Base-by-base conservation (phyloP, 1,139 yeast species). In the Pichia sp. region DNA sequence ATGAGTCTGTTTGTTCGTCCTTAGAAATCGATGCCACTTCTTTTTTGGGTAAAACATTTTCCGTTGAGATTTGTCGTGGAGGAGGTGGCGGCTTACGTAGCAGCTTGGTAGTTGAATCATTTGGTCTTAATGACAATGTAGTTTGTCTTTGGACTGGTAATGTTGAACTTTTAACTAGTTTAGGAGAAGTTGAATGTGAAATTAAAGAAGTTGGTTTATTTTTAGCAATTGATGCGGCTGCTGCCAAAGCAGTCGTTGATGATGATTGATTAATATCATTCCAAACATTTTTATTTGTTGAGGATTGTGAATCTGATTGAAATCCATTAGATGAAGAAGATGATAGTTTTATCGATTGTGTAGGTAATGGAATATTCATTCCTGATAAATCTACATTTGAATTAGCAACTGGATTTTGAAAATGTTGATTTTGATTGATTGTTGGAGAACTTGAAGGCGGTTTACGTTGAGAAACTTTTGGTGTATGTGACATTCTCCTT, bases 141-240 rank as follows among this genome's bases (percentile, higher is more conserved):
- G 31, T 30, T 11, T 28, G 36, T 7, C n/a, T 30, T 26, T 16
- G 23, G 6, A 6, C 24, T 12, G 26, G 4, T 12, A 29, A 30
- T 6, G 7, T 4, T 24, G 27, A 34, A 24, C 29, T 41, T 33
- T 40, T 41, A 8, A 45, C 10, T 10, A 42, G n/a, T 23, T 30
- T 42, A n/a, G 47, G 49, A 4, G 48, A 40, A 4, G 46, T 27
- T 8, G 30, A 2, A n/a, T 10, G 30, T 8, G 62, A 53, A 3
- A 46, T 52, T 55, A 61, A 55, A 29, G 53, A 45, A 2, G 47
- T 30, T 4, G 65, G 62, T 12, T 52, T 60, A 5, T 53, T 38
- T 39, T 55, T 59, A n/a, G 65, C 62, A 22, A 62, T 61, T 22
- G 55, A 32, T 6, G 62, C 50, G 0, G 66, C 66, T 2, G 66